A percentile compares a stretch with the other conserved stretches of the same genome.
Evolutionary conservation across 1,139 yeast species (phyloP).

Genomic region (Zygosaccharomyces sapae): DNA sequence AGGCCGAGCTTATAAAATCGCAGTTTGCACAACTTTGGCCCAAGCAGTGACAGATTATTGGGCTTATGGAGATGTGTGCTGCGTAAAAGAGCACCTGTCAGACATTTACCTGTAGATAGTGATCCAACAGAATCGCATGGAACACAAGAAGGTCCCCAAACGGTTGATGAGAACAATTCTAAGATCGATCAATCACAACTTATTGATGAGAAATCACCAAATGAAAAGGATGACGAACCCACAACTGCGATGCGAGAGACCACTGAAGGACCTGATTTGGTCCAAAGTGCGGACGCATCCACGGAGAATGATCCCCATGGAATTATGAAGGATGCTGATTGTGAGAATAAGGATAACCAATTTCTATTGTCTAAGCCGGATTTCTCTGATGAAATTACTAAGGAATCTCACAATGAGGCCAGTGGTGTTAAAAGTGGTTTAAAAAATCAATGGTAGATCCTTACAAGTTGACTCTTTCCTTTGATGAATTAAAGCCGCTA

Average conservation of each 20-base stretch:
- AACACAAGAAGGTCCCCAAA: not conserved
- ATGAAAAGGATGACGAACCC: not conserved
- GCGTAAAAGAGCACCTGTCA: constrained; percentile 41
- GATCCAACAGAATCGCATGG: constrained; percentile 1
- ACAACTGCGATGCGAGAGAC: constrained; percentile 15
- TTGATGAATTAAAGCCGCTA: constrained; percentile 49
- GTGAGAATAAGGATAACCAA: constrained; percentile 16
- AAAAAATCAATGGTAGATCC: constrained; percentile 37
- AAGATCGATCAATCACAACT: not conserved
- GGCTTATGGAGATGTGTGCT: constrained; percentile 65
- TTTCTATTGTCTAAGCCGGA: constrained; percentile 36
- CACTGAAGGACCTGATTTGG: constrained; percentile 14
- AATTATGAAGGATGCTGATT: not conserved
- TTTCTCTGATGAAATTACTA: constrained; percentile 34
- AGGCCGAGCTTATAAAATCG: constrained; percentile 61
- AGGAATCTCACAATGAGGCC: constrained; percentile 35
- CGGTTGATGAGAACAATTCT: not conserved
- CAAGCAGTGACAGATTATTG: constrained; percentile 74
- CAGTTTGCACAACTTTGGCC: constrained; percentile 66
- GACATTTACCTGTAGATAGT: not conserved
- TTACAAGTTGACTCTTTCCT: constrained; percentile 53
- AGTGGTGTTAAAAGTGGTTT: constrained; percentile 28
- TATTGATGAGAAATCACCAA: not conserved
- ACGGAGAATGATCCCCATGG: not conserved
- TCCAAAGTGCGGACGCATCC: constrained; percentile 1